Base-by-base conservation (phyloP, 441 rosid species). In the Monsonia emarginata region DNA sequence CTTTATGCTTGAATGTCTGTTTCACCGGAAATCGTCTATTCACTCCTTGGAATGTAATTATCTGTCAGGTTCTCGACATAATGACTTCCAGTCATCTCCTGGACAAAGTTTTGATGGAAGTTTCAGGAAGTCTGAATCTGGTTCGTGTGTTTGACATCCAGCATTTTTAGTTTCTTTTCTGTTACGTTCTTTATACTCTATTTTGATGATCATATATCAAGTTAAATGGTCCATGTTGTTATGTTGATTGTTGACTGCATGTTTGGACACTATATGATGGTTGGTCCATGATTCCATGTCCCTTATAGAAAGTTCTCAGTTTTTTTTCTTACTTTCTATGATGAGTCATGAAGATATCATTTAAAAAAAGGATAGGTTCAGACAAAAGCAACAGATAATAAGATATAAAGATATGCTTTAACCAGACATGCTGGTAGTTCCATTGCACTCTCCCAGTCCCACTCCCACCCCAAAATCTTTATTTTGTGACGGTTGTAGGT, bases 31-130 rank as follows among this genome's bases (percentile, higher is more conserved):
- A 50, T 50, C 19, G 26, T 50, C 58, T 52, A 52, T 21, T 52
- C 58, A 52, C 11, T 26, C 58, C 58, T 52, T 52, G 57, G 4
- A 48, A 48, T 48, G 56, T 25, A 3, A 22, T 52, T 52, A 26
- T 52, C 28, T 52, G 11, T 58, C 78, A 77, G 83, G 77, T 38
- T 79, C 72, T 65, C 71, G 46, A 28, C 40, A 26, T 25, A 22
- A 40, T 26, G 56, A 38, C 30, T 57, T 67, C 26, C 34, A 67
- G 32, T 67, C 71, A 7, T 60, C 71, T 31, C 56, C 64, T 16
- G 54, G 38, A 7, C 46, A 50, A 67, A 67, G 65, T 62, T 67
- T 67, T 16, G 71, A 42, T 38, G 63, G 65, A 46, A 67, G 71
- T 67, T 67, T 67, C 65, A 67, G 71, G 52, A 59, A 67, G 64